A percentile compares a stretch with the other conserved stretches of the same genome.
phyloP scores from a whole-genome alignment of 805 yeast genomes.

The Candida nanaspora region DNA sequence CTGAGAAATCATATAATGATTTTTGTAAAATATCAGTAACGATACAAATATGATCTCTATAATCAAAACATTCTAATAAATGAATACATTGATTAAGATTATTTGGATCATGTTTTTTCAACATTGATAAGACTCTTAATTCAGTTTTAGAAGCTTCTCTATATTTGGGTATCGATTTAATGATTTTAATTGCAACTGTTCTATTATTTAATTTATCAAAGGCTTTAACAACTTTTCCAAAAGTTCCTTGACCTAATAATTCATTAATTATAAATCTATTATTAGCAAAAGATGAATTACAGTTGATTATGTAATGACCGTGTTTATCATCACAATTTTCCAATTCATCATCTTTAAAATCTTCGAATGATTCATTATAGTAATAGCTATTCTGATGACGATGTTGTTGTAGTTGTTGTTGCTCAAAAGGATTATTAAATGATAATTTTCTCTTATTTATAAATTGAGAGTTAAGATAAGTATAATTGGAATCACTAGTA shows the following conservation, averaged over 20 bases:
- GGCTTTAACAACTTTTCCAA: constrained; percentile 86
- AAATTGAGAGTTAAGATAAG: constrained; percentile 13
- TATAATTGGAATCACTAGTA: constrained; percentile 16
- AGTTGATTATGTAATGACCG: constrained; percentile 64
- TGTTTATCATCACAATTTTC: constrained; percentile 54
- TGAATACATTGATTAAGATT: constrained; percentile 76
- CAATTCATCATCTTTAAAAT: constrained; percentile 12
- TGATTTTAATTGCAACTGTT: constrained; percentile 85
- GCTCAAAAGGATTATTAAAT: constrained; percentile 13
- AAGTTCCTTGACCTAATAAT: constrained; percentile 86
- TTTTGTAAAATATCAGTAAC: constrained; percentile 84
- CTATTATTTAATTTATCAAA: constrained; percentile 53
- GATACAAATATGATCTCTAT: constrained; percentile 86
- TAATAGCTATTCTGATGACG: constrained; percentile 2
- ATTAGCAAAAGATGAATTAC: constrained; percentile 61
- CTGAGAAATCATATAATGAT: constrained; percentile 85
- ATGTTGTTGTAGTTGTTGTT: neutral
- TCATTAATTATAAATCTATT: constrained; percentile 58
- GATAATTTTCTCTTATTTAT: constrained; percentile 14
- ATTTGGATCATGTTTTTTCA: constrained; percentile 62
- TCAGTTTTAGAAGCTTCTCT: constrained; percentile 95
- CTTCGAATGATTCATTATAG: constrained; percentile 7
- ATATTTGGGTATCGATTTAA: constrained; percentile 86
- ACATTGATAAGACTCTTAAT: constrained; percentile 68
- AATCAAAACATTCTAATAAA: constrained; percentile 84